Evolutionary conservation across 768 basidiomycete species (phyloP).

Genomic region (Tylopilus sp.): DNA sequence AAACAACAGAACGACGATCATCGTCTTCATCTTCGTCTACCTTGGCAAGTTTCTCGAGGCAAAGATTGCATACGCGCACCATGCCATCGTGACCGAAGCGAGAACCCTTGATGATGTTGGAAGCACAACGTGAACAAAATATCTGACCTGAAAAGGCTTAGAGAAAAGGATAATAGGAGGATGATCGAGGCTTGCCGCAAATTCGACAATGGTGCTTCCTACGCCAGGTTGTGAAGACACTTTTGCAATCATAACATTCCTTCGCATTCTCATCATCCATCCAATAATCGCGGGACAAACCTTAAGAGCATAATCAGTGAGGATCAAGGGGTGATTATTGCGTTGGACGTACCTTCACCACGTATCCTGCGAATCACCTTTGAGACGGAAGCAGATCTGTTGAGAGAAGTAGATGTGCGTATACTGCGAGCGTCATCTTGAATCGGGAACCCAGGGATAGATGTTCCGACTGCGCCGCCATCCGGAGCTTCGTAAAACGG

Average conservation of each 20-base stretch:
- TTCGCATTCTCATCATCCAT: slow-evolving; percentile 97
- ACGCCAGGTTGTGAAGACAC: slow-evolving; percentile 90
- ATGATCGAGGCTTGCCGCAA: slow-evolving; percentile 58
- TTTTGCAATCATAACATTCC: slow-evolving; percentile 95
- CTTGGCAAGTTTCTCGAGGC: slow-evolving; percentile 86
- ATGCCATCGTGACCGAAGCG: slow-evolving; percentile 95
- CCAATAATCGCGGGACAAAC: slow-evolving; percentile 94
- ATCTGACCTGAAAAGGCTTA: slow-evolving; percentile 70
- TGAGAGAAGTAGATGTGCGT: slow-evolving; percentile 66
- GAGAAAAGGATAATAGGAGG: neutral
- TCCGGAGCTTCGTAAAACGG: slow-evolving; percentile 52
- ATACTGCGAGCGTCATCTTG: slow-evolving; percentile 88
- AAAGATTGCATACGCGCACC: slow-evolving; percentile 93
- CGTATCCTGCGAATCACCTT: slow-evolving; percentile 88
- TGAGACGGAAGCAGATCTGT: slow-evolving; percentile 79
- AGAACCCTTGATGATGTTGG: slow-evolving; percentile 91
- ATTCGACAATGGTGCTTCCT: slow-evolving; percentile 98
- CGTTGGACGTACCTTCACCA: slow-evolving; percentile 66
- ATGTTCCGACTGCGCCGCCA: slow-evolving; percentile 61
- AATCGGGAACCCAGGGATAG: slow-evolving; percentile 91
- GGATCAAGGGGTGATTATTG: slow-evolving; percentile 1
- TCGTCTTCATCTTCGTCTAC: slow-evolving; percentile 91
- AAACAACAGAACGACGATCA: slow-evolving; percentile 76
- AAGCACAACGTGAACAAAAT: slow-evolving; percentile 96
- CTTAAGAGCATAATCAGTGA: slow-evolving; percentile 35